These are phyloP conservation scores for Chiua virens DNA, from an alignment of 768 basidiomycete species.

Conservation along the genomic window DNA sequence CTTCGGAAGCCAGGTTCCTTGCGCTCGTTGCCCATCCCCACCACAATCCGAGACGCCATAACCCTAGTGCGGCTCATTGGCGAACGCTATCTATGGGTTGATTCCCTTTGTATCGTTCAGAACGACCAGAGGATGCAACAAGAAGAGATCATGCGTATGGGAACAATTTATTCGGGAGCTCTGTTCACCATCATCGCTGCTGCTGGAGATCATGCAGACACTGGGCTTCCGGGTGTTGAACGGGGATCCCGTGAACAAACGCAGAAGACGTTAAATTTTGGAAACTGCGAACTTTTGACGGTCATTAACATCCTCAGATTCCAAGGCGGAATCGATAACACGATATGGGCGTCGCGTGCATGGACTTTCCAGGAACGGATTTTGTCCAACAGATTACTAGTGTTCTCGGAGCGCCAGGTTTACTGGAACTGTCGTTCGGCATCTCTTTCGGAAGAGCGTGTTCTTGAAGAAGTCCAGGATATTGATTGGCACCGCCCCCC, in stretches of 20 bases:
- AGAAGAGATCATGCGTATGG: constrained; percentile 22
- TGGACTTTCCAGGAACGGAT: constrained; percentile 21
- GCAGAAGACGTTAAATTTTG: constrained; percentile 10
- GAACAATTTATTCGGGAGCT: constrained; percentile 15
- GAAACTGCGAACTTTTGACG: constrained; percentile 11
- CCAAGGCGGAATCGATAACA: neutral
- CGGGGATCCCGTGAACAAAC: constrained; percentile 1
- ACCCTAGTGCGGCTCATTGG: constrained; percentile 20
- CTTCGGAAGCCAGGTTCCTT: constrained; percentile 5
- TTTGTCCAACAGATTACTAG: constrained; percentile 13
- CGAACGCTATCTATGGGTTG: constrained; percentile 27
- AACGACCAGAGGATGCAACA: constrained; percentile 15
- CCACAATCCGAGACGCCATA: constrained; percentile 25
- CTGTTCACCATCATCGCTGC: constrained; percentile 23
- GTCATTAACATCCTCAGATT: constrained; percentile 2
- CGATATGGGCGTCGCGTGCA: constrained; percentile 13
- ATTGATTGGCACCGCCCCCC: neutral
- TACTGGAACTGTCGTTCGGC: constrained; percentile 16
- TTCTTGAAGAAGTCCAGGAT: neutral
- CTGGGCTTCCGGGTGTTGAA: constrained; percentile 10
- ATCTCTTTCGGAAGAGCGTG: constrained; percentile 11
- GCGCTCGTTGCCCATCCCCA: constrained; percentile 9
- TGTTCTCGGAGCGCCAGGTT: constrained; percentile 20
- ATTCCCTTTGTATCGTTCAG: constrained; percentile 24
- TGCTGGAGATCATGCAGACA: constrained; percentile 5